A percentile compares a stretch with the other conserved stretches of the same genome.
phyloP scores from a whole-genome alignment of 306 rosid species.

The Gastrolobium villosum region DNA sequence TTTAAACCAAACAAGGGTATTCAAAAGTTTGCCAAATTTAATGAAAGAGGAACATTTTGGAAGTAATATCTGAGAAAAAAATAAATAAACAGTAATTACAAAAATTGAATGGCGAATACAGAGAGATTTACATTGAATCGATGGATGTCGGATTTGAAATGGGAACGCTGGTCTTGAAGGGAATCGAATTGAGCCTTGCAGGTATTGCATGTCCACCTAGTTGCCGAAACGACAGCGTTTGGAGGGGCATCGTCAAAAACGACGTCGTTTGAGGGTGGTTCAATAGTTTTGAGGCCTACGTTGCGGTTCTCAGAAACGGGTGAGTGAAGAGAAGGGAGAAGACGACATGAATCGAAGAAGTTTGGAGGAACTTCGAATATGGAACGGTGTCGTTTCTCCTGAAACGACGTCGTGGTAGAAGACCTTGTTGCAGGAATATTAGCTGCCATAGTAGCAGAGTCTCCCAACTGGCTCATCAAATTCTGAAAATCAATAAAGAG shows the following conservation, averaged over 20 bases:
- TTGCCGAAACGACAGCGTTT: constrained; percentile 49
- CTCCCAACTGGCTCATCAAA: neutral
- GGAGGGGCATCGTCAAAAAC: constrained; percentile 42
- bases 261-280: constrained; percentile 45
- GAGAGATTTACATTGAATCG: constrained; percentile 79
- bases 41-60: neutral
- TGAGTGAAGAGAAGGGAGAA: constrained; percentile 70
- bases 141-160: constrained; percentile 94
- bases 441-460: constrained; percentile 63
- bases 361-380: constrained; percentile 66
- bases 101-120: neutral
- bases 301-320: constrained; percentile 50
- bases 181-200: constrained; percentile 92
- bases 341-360: constrained; percentile 72
- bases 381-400: constrained; percentile 73
- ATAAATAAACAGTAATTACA: too few species aligned
- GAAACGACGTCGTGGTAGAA: constrained; percentile 28
- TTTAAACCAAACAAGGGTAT: neutral
- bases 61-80: neutral
- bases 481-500: neutral
- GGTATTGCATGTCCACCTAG: constrained; percentile 85
- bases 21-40: neutral
- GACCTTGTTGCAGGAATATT: constrained; percentile 35
- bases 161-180: constrained; percentile 90
- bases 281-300: constrained; percentile 50